phyloP scores from a whole-genome alignment of 73 alveolate genomes.

The Effrenium voratum region DNA sequence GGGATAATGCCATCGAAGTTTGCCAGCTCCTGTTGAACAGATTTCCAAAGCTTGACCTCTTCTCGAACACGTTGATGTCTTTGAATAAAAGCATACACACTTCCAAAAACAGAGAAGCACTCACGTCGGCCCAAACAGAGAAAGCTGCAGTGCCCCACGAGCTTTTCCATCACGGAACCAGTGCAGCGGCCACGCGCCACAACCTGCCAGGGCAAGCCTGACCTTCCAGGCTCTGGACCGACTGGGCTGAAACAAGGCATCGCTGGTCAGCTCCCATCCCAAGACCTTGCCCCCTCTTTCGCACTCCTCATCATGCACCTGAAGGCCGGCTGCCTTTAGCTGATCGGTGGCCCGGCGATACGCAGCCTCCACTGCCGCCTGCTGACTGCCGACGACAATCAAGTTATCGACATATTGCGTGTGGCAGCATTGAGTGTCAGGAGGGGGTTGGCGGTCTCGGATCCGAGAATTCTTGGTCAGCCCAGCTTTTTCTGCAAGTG shows the following conservation, averaged over 20 bases:
- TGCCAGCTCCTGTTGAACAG: neutral
- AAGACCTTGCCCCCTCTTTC: neutral
- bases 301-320: slow-evolving; percentile 23
- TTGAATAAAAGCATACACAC: neutral
- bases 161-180: neutral
- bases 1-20: neutral
- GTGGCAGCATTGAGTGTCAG: neutral
- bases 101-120: neutral
- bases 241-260: neutral
- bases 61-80: neutral
- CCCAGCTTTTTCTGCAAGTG: neutral
- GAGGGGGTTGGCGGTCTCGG: neutral
- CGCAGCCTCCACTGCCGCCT: no score
- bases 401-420: slow-evolving; percentile 47
- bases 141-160: neutral
- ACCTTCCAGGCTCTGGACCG: slow-evolving; percentile 1
- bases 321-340: slow-evolving; percentile 4
- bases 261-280: neutral
- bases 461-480: no score
- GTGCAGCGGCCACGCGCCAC: neutral
- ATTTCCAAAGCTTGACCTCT: neutral
- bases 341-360: neutral
- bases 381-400: neutral
- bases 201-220: neutral
- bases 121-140: neutral